Percentiles rank a stretch among this genome's conserved stretches.
These are phyloP conservation scores for Eucalyptus sideroxylon DNA, from an alignment of 345 rosid genomes.

Conservation along the genomic window DNA sequence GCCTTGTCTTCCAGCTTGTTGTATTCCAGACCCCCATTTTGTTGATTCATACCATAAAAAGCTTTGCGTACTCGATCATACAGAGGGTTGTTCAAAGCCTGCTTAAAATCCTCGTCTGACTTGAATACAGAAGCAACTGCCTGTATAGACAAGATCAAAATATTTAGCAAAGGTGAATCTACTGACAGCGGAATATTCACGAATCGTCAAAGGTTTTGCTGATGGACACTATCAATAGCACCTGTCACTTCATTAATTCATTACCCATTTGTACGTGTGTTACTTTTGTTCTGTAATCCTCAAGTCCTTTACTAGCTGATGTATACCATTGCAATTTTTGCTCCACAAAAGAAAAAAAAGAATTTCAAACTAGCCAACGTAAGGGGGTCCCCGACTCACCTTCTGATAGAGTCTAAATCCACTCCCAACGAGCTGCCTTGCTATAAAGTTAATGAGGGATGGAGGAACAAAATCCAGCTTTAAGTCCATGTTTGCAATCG, in stretches of 20 bases:
- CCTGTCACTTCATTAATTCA: not conserved
- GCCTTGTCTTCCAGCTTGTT: constrained; percentile 5
- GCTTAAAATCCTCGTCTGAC: constrained; percentile 47
- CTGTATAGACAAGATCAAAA: constrained; percentile 11
- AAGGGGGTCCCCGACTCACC: constrained; percentile 20
- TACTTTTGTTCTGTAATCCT: not conserved
- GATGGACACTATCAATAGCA: not conserved
- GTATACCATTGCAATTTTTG: not conserved
- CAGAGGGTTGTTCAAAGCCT: constrained; percentile 59
- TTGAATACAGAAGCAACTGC: constrained; percentile 53
- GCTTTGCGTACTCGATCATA: constrained; percentile 41
- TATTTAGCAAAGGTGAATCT: not conserved
- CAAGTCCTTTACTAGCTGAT: not conserved
- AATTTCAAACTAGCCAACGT: not conserved
- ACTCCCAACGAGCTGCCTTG: constrained; percentile 84
- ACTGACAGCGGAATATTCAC: not conserved
- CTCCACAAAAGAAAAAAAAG: not conserved
- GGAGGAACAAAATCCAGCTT: constrained; percentile 94
- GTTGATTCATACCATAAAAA: constrained; percentile 20
- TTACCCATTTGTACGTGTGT: not conserved
- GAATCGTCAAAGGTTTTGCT: not conserved
- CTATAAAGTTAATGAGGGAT: constrained; percentile 69
- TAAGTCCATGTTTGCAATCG: constrained; percentile 69
- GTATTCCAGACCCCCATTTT: constrained; percentile 4
- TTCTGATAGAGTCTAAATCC: constrained; percentile 91